Base-by-base conservation (phyloP, 2,329 filamentous ascomycete species). In the Setomelanomma holmii region DNA sequence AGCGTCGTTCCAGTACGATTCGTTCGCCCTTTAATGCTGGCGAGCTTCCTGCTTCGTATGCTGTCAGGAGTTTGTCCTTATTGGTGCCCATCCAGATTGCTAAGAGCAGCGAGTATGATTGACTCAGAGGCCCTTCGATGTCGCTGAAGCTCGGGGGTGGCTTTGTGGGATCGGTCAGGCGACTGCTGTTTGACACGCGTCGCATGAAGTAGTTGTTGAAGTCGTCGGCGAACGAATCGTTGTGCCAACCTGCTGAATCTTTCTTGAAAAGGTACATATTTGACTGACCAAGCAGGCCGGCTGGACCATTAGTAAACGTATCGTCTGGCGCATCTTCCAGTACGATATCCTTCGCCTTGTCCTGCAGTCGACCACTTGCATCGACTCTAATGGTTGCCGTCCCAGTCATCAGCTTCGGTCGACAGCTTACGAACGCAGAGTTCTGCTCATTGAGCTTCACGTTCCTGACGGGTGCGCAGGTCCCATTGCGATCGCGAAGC, bases 121-220 rank as follows among this genome's bases (percentile, higher is more conserved):
- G 46, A 6, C 58, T 44, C 1, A 81, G 44, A 0, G 58, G 33
- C 0, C 55, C 40, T 0, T 53, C 40, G 0, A 75, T 53, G 0
- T 66, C 54, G 0, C 69, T 49, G 8, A 76, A 65, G 0, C 63
- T 55, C 2, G 79, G 79, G 0, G 70, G 33, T 0, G 69, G 57
- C 1, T 49, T n/a, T 0, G 42, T 45, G 1, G 80, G 75, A 45
- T 72, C 75, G 0, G 84, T 23, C 0, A 80, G 16, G 0, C 56
- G 41, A 1, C 66, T 68, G 3, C 59, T 70, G 2, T 78, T 75
- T 0, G 41, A 60, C 0, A 45, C 20, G 0, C 70, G 35, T 1
- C 63, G 61, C 0, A 82, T 55, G n/a, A 85, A 72, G 24, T 83
- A 78, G 41, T 79, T 82, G 23, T 80, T 64, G 69, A 78, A 83